Percentiles rank a stretch among this genome's conserved stretches.
Evolutionary conservation across 2,329 filamentous ascomycete genomes (phyloP).

Genomic region (Ceratocystis smalleyi): DNA sequence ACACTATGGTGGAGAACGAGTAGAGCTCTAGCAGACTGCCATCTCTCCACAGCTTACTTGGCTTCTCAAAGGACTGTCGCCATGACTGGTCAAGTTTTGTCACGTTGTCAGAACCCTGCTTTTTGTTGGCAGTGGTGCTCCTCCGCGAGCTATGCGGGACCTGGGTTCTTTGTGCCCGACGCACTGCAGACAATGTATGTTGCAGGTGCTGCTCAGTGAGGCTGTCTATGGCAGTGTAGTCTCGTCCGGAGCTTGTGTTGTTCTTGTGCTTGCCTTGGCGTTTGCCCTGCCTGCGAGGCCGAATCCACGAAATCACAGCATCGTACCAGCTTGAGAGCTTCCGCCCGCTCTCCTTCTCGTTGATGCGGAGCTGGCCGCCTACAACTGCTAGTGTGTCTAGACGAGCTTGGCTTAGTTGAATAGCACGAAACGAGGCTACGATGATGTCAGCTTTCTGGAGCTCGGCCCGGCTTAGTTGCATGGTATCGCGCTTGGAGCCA

Average conservation of each 20-base stretch:
- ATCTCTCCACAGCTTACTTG: constrained; percentile 12
- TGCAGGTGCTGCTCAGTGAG: not conserved
- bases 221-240: not conserved
- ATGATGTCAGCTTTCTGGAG: constrained; percentile 27
- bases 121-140: not conserved
- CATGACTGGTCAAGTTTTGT: constrained; percentile 3
- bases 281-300: not conserved
- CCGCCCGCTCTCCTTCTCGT: constrained; percentile 16
- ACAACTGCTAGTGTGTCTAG: constrained; percentile 14
- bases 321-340: constrained; percentile 16
- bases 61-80: not conserved
- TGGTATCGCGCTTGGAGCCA: constrained; percentile 10
- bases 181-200: not conserved
- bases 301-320: constrained; percentile 4
- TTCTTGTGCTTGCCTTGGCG: not conserved
- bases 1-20: constrained; percentile 27
- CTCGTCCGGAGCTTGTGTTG: not conserved
- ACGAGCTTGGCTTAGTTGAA: constrained; percentile 8
- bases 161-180: constrained; percentile 2
- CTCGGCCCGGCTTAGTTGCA: constrained; percentile 2
- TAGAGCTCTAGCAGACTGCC: constrained; percentile 25
- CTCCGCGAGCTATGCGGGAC: constrained; percentile 9
- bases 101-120: not conserved
- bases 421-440: constrained; percentile 22
- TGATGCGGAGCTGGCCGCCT: constrained; percentile 14